These are phyloP conservation scores for Polytolypa hystricis DNA, from an alignment of 2,329 filamentous ascomycete genomes.

Conservation along the genomic window DNA sequence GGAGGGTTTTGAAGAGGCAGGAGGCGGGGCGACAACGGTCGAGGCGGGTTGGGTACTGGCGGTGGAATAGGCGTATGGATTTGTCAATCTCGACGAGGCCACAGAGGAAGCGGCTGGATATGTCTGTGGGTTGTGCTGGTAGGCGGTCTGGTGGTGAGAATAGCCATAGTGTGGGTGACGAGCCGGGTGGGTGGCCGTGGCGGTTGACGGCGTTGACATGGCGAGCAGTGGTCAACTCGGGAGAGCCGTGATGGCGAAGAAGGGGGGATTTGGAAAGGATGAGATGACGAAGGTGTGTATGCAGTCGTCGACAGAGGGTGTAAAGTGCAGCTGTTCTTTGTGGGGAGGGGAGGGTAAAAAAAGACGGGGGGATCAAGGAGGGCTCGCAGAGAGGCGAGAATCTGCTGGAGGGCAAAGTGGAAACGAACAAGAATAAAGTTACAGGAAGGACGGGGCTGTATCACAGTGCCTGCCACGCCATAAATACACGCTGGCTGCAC, in stretches of 20 bases:
- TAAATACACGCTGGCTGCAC: too few relatives aligned
- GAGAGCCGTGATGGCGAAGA: too few relatives aligned
- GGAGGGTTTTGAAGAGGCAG: constrained; percentile 3
- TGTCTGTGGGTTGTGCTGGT: constrained; percentile 42
- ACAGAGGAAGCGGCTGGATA: constrained; percentile 39
- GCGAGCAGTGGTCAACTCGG: too few relatives aligned
- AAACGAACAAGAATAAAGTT: too few relatives aligned
- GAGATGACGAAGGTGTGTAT: not conserved
- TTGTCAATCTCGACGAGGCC: constrained; percentile 30
- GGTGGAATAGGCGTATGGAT: constrained; percentile 33
- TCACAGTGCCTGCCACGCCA: too few relatives aligned
- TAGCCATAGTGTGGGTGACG: constrained; percentile 56
- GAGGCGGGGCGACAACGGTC: constrained; percentile 8
- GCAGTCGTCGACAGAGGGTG: too few relatives aligned
- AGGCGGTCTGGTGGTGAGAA: constrained; percentile 43
- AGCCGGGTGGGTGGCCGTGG: constrained; percentile 60
- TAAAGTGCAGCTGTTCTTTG: too few relatives aligned
- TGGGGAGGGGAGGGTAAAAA: too few relatives aligned
- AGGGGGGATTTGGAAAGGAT: not conserved
- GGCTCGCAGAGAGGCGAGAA: too few relatives aligned
- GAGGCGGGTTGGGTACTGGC: constrained; percentile 18
- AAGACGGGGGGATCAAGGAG: too few relatives aligned
- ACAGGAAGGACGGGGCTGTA: too few relatives aligned
- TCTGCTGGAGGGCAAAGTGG: too few relatives aligned
- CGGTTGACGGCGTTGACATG: constrained; percentile 76